phyloP scores from a whole-genome alignment of 1,139 yeast genomes.

The Yamadazyma spencermartinsiae region DNA sequence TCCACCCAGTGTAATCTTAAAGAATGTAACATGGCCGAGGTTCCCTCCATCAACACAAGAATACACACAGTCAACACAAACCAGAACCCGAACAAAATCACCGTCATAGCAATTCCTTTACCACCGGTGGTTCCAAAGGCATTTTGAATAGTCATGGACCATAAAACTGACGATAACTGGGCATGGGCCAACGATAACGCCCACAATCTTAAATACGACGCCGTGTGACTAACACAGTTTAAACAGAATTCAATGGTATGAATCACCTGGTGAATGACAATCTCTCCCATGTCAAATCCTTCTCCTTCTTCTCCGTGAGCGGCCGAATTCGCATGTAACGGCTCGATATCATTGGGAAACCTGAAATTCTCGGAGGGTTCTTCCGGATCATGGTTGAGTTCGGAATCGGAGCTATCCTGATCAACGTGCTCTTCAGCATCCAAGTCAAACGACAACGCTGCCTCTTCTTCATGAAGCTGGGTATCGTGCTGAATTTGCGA shows the following conservation, averaged over 20 bases:
- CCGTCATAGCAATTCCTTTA: conserved; percentile 70
- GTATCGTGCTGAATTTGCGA: conserved; percentile 34
- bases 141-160: conserved; percentile 92
- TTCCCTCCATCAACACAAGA: conserved; percentile 96
- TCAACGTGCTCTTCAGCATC: conserved; percentile 12
- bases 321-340: conserved; percentile 33
- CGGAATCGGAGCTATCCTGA: conserved; percentile 15
- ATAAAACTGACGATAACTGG: conserved; percentile 88
- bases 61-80: conserved; percentile 86
- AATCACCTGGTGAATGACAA: conserved; percentile 95
- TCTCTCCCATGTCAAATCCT: conserved; percentile 78
- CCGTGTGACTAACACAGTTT: conserved; percentile 97
- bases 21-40: conserved; percentile 97
- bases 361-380: conserved; percentile 29
- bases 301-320: conserved; percentile 36
- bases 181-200: conserved; percentile 97
- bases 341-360: conserved; percentile 52
- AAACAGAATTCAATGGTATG: conserved; percentile 98
- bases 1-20: conserved; percentile 98
- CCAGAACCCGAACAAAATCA: conserved; percentile 90
- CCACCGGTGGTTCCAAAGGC: conserved; percentile 72
- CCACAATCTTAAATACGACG: conserved; percentile 95
- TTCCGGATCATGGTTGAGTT: conserved; percentile 22
- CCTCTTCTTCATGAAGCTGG: conserved; percentile 36
- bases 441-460: conserved; percentile 26